Evolutionary conservation across 257 asterid genomes (phyloP), one percentile per base, ranked within the genome.

Genomic region (Solanum chiquidenum): DNA sequence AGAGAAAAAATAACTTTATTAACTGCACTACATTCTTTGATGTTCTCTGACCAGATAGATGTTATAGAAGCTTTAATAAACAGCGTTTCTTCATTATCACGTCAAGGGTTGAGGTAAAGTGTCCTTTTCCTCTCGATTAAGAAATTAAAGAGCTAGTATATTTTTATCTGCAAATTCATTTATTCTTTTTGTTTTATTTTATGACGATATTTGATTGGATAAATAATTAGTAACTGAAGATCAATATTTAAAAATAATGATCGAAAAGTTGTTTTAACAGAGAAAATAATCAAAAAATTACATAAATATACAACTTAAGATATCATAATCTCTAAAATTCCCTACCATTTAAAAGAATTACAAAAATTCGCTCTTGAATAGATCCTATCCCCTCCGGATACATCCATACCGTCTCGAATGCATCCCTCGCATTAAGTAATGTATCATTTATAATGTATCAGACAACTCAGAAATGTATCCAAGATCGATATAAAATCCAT

Each of bases 11-110:
- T 0, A 52, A 52, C 0, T 5, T 14, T 0, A 52, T 52, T 6
- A 1, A 6, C 1, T 2, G 60, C 4, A 52, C 0, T 3, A 0
- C 0, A 16, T 52, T 18, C 4, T 52, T 14, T 14, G 3, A 6
- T 49, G 2, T 0, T 5, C 18, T 31, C 4, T 4, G 2, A 71
- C 25, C 33, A 16, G 5, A 68, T 29, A 12, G 5, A 18, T 73
- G 14, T 72, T 33, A 33, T 33, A 33, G 79, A 8, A 29, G 80
- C 80, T 34, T 34, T 34, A 34, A 23, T 34, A 34, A 73, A 34
- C 29, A 35, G 7, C 35, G 5, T 25, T 44, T 79, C 37, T 79
- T 79, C 66, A 18, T 44, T 79, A 79, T 44, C 27, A 42, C 38
- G 42, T 27, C 16, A 42, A 46, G 20, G 29, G 9, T 80, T 49